A percentile compares a stretch with the other conserved stretches of the same genome.
phyloP scores from a whole-genome alignment of 306 rosid species.

The Medicago lupulina region DNA sequence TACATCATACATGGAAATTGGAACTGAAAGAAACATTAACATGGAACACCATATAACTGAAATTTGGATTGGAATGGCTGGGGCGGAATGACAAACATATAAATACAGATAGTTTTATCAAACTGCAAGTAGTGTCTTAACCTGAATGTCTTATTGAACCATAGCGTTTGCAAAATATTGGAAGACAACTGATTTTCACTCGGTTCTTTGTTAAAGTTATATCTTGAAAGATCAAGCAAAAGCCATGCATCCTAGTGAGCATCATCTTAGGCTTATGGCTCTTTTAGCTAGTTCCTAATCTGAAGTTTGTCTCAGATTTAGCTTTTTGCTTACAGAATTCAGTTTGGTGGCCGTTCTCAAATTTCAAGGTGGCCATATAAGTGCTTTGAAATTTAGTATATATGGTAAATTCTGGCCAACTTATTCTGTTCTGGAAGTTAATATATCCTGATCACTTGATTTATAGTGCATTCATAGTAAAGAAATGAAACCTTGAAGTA shows the following conservation, averaged over 20 bases:
- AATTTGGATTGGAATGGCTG: neutral
- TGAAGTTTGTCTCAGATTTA: neutral
- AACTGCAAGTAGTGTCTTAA: too few relatives aligned
- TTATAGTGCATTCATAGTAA: constrained; percentile 18
- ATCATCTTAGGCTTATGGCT: too few relatives aligned
- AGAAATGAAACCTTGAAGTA: neutral
- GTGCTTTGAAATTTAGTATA: neutral
- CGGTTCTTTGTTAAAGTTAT: too few relatives aligned
- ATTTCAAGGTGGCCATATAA: constrained; percentile 6
- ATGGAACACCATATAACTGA: neutral
- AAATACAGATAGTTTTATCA: too few relatives aligned
- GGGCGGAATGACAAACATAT: too few relatives aligned
- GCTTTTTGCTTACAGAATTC: too few relatives aligned
- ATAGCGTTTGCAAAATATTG: neutral
- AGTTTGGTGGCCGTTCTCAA: neutral
- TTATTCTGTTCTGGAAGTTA: neutral
- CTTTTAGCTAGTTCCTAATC: constrained; percentile 14
- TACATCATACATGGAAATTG: constrained; percentile 13
- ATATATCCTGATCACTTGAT: neutral
- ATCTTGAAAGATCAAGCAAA: neutral
- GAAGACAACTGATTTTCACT: too few relatives aligned
- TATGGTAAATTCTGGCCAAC: neutral
- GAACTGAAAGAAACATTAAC: constrained; percentile 7
- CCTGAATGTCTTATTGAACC: neutral
- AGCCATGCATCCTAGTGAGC: neutral